Base-by-base conservation (phyloP, 345 rosid species). In the Salix koriyanagi region DNA sequence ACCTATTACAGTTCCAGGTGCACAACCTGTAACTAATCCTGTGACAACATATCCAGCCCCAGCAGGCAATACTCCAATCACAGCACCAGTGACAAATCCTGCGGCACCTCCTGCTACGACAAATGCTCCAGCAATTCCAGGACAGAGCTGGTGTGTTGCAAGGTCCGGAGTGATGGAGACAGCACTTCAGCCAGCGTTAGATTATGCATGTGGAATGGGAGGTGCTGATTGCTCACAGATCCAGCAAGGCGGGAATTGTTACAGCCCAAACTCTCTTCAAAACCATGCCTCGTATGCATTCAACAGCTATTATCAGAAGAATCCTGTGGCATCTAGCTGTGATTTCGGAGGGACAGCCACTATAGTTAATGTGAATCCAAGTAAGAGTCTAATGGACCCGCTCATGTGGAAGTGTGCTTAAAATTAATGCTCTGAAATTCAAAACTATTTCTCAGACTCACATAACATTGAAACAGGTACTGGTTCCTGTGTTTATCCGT, bases 121-220 rank as follows among this genome's bases (percentile, higher is more conserved):
- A 67, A 88, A 87, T 84, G 80, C 92, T 74, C 93, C 99, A 7
- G 89, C 89, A 25, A 69, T 62, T 83, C 76, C 90, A 67, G 97
- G 97, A 52, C 95, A 92, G 82, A 87, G 91, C 86, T 96, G 98
- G 98, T 96, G 99, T 44, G 84, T 92, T 67, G 97, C 93, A 30
- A 91, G 67, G 88, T 75, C 78, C n/a, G 97, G 98, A 80, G 89
- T 78, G 1, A 30, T 85, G 5, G 88, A 88, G 79, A 74, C 79
- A 44, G 77, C 88, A 10, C 84, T 94, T 52, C 99, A 96, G 77
- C 48, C 81, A 7, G 99, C 90, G 16, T 86, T 96, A 81, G 98
- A 96, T 82, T 96, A 94, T 76, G 99, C 99, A 0, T 96, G 99
- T 48, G 99, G 99, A 16, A 75, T 79, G 15, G 97, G 95, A 72